Evolutionary conservation across 345 rosid species (phyloP).

Genomic region (Barbarea vulgaris): DNA sequence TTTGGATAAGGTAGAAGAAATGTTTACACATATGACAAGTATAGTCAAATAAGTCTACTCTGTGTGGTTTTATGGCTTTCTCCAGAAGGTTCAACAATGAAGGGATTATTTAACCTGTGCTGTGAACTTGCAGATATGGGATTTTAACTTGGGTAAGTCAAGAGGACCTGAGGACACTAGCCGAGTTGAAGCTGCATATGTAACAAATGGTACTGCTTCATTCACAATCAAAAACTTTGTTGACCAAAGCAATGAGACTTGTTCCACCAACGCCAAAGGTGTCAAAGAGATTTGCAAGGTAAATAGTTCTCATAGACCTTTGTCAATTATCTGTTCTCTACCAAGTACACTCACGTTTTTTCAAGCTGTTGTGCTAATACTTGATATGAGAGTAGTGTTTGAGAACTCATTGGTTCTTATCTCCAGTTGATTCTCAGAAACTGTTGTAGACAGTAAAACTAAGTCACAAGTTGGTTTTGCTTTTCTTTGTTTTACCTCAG

Average conservation of each 20-base stretch:
- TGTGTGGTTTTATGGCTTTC: conserved; percentile 4
- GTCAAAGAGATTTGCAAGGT: conserved; percentile 50
- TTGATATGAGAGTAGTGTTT: neutral
- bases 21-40: neutral
- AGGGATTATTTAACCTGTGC: neutral
- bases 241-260: conserved; percentile 51
- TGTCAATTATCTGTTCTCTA: neutral
- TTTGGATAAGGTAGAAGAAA: conserved; percentile 4
- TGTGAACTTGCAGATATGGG: conserved; percentile 75
- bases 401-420: neutral
- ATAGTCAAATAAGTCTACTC: neutral
- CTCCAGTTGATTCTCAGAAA: neutral
- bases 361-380: neutral
- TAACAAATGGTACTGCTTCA: conserved; percentile 41
- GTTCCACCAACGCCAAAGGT: conserved; percentile 44
- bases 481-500: neutral
- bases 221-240: conserved; percentile 56
- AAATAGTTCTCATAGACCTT: neutral
- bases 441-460: neutral
- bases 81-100: neutral
- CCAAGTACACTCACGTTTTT: neutral
- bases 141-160: conserved; percentile 66
- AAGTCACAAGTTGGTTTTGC: neutral
- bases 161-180: conserved; percentile 54
- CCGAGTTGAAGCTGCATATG: conserved; percentile 49